These are phyloP conservation scores for Hypoxylon sp. DNA, from an alignment of 2,329 filamentous ascomycete species.

Conservation along the genomic window DNA sequence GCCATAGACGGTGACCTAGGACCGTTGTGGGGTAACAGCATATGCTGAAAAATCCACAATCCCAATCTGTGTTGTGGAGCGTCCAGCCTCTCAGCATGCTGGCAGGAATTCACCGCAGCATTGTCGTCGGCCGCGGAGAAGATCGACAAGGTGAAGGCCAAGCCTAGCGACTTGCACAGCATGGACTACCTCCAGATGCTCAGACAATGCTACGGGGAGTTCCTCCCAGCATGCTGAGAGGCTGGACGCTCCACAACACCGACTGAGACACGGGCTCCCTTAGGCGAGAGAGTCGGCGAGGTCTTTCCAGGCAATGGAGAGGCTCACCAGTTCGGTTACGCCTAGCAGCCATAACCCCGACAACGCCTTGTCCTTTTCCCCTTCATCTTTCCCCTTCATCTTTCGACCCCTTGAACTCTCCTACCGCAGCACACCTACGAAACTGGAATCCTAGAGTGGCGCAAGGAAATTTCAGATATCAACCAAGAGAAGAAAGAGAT, in stretches of 20 bases:
- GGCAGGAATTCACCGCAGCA: conserved; percentile 65
- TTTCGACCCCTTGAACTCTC: conserved; percentile 34
- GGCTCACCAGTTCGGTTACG: conserved; percentile 24
- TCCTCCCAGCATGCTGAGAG: conserved; percentile 67
- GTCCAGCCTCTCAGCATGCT: conserved; percentile 59
- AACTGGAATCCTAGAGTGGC: too few relatives aligned
- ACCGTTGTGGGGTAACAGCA: too few relatives aligned
- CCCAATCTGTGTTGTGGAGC: conserved; percentile 51
- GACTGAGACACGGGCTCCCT: conserved; percentile 58
- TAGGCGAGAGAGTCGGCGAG: conserved; percentile 68
- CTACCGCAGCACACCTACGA: too few relatives aligned
- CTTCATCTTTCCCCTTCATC: conserved; percentile 20
- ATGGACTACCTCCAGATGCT: conserved; percentile 71
- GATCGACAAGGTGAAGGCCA: conserved; percentile 58
- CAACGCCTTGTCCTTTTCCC: conserved; percentile 34
- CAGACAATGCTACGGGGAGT: conserved; percentile 73
- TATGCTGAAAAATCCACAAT: conserved; percentile 13
- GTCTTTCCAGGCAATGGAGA: conserved; percentile 60
- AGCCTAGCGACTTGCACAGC: conserved; percentile 70
- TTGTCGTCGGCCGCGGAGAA: not conserved
- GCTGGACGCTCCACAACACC: conserved; percentile 55
- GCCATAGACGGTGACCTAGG: too few relatives aligned
- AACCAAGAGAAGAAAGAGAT: too few relatives aligned
- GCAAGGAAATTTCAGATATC: too few relatives aligned
- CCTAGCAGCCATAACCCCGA: conserved; percentile 33